Evolutionary conservation across 2,329 filamentous ascomycete genomes (phyloP).

Genomic region (Davidsoniella virescens): DNA sequence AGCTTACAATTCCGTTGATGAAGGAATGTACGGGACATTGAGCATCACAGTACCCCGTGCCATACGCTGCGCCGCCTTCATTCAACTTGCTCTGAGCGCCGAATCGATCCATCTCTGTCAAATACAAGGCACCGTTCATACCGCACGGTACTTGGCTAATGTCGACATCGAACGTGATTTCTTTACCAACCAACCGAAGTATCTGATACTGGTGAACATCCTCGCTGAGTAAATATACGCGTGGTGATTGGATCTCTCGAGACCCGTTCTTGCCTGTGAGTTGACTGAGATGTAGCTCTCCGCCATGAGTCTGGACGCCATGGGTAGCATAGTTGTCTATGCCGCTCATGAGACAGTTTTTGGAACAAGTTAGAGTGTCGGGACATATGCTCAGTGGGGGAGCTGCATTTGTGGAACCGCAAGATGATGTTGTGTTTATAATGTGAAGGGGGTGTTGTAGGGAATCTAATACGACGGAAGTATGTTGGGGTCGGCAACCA

Average conservation of each 20-base stretch:
- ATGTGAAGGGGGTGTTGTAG: not conserved
- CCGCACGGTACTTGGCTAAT: conserved; percentile 46
- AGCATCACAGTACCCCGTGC: conserved; percentile 37
- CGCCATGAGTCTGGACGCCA: conserved; percentile 30
- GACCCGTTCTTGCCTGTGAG: conserved; percentile 27
- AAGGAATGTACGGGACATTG: conserved; percentile 35
- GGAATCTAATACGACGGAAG: not conserved
- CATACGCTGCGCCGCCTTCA: conserved; percentile 33
- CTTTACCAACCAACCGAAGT: conserved; percentile 42
- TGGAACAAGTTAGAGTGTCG: conserved; percentile 21
- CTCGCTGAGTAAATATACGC: conserved; percentile 42
- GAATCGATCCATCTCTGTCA: conserved; percentile 35
- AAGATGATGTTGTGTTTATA: not conserved
- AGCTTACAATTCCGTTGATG: conserved; percentile 14
- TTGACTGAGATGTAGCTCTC: conserved; percentile 33
- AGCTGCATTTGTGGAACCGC: not conserved
- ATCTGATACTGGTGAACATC: conserved; percentile 37
- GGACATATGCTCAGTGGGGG: not conserved
- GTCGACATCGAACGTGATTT: conserved; percentile 52
- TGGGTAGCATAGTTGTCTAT: conserved; percentile 28
- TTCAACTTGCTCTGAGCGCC: conserved; percentile 33
- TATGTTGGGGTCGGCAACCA: not conserved
- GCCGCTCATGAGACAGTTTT: conserved; percentile 31
- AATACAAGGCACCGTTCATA: conserved; percentile 49
- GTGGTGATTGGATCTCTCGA: conserved; percentile 22